Conservation (phyloP, 2,329 filamentous ascomycete species). For the Lojkania enalia region DNA sequence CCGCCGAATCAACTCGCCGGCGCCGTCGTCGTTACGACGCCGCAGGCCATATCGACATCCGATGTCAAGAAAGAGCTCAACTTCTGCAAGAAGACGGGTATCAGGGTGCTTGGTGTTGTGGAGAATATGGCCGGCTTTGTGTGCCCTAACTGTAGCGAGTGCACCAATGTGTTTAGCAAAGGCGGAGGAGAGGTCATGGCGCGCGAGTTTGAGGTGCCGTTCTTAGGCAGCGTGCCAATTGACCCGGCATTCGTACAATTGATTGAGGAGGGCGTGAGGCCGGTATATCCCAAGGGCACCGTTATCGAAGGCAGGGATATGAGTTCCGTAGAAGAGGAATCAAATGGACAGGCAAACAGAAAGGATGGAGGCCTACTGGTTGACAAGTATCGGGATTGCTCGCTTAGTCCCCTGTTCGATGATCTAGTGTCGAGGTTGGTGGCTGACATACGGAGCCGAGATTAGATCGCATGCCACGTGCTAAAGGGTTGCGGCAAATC, state of each 20-base stretch:
- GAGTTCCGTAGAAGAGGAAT: constrained; percentile 29
- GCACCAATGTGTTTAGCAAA: constrained; percentile 90
- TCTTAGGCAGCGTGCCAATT: constrained; percentile 85
- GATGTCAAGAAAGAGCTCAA: constrained; percentile 96
- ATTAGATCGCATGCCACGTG: too few relatives aligned
- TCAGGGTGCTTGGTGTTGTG: constrained; percentile 81
- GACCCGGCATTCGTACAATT: constrained; percentile 89
- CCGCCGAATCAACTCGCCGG: constrained; percentile 71
- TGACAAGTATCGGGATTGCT: constrained; percentile 74
- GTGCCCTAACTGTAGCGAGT: constrained; percentile 76
- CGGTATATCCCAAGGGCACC: constrained; percentile 71
- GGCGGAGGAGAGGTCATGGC: constrained; percentile 92
- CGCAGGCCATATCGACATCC: constrained; percentile 88
- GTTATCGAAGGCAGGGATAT: constrained; percentile 39
- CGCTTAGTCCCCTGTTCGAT: constrained; percentile 69
- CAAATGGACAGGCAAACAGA: constrained; percentile 23
- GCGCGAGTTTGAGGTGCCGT: constrained; percentile 78
- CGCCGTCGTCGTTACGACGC: constrained; percentile 93
- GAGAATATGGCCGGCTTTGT: constrained; percentile 97
- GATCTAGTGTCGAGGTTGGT: constrained; percentile 62
- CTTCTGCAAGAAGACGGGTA: constrained; percentile 83
- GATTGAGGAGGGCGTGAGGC: constrained; percentile 73
- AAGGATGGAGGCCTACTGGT: constrained; percentile 55
- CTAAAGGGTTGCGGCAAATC: too few relatives aligned
- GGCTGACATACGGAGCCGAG: constrained; percentile 29